Evolutionary conservation across 2,329 filamentous ascomycete genomes (phyloP).

Genomic region (Fusarium sp.): DNA sequence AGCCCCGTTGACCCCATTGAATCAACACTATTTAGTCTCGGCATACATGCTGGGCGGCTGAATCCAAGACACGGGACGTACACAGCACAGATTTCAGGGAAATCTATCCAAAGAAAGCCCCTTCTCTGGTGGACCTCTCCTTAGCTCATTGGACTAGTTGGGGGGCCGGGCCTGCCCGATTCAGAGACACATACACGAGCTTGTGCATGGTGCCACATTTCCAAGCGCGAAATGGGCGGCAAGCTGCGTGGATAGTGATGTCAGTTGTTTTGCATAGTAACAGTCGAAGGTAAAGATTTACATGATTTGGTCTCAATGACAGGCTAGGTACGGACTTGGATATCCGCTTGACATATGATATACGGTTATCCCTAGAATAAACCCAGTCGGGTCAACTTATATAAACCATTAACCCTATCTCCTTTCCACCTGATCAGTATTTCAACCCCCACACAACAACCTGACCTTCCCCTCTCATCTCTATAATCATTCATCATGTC

Average conservation of each 20-base stretch:
- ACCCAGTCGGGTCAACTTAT: background rate
- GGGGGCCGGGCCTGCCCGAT: background rate
- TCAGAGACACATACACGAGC: background rate
- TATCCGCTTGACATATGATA: background rate
- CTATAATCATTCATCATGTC: conserved; percentile 8
- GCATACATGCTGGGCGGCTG: background rate
- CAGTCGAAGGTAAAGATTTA: background rate
- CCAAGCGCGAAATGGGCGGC: background rate
- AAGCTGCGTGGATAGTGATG: background rate
- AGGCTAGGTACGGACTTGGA: background rate
- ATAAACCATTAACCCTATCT: background rate
- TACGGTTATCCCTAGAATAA: background rate
- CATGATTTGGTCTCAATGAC: background rate
- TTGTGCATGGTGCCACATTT: background rate
- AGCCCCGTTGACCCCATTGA: background rate
- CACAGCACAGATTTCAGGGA: background rate
- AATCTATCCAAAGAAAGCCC: background rate
- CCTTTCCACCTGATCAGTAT: background rate
- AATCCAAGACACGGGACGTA: conserved; percentile 21
- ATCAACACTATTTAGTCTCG: background rate
- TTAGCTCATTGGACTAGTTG: background rate
- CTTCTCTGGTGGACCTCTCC: background rate
- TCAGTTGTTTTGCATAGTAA: conserved; percentile 4
- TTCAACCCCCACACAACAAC: background rate
- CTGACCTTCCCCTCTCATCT: background rate